These are phyloP conservation scores for Sequoia sempervirens DNA, from an alignment of 75 land plant species.

Conservation along the genomic window DNA sequence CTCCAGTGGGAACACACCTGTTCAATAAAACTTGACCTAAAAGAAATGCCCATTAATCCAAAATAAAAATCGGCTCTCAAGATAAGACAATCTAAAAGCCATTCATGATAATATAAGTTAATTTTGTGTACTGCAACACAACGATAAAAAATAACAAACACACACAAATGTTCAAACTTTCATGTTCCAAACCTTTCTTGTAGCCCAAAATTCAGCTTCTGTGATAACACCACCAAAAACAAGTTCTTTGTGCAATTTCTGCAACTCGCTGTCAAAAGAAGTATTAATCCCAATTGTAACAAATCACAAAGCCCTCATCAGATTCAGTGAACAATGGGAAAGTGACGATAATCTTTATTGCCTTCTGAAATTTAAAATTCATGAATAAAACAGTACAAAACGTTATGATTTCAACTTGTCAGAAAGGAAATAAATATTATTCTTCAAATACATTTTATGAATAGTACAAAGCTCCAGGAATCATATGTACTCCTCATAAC, in stretches of 20 bases:
- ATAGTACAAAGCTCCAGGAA: not conserved
- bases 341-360: not conserved
- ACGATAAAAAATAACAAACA: not conserved
- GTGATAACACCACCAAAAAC: conserved; percentile 64
- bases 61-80: not conserved
- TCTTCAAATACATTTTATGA: not conserved
- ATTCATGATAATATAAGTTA: not conserved
- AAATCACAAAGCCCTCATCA: not conserved
- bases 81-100: not conserved
- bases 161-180: not conserved
- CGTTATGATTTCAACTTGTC: not conserved
- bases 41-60: not conserved
- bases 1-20: not conserved
- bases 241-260: conserved; percentile 84
- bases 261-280: conserved; percentile 59
- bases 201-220: conserved; percentile 93
- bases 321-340: not conserved
- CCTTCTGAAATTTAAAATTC: not conserved
- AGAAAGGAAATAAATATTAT: not conserved
- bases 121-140: not conserved
- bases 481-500: not conserved
- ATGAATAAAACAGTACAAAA: not conserved
- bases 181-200: conserved; percentile 64
- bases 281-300: not conserved
- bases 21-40: not conserved